Evolutionary conservation across 2,329 filamentous ascomycete genomes (phyloP).

Genomic region (Didymella arachidicola): DNA sequence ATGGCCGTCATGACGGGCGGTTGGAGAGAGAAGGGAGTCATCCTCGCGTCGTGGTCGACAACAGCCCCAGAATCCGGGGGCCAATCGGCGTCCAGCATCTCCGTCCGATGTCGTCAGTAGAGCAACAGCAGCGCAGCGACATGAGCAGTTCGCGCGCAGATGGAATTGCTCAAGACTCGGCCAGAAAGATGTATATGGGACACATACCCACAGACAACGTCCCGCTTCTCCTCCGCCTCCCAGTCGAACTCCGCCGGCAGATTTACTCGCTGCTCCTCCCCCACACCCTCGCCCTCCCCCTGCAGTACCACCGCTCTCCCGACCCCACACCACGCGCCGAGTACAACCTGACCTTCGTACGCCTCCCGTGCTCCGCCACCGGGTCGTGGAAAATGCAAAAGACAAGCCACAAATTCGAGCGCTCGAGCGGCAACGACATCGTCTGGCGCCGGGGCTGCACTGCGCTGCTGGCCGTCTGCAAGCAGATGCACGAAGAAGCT

Average conservation of each 20-base stretch:
- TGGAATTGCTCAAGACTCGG: not conserved
- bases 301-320: conserved; percentile 9
- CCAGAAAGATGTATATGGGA: not conserved
- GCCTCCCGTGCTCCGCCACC: conserved; percentile 27
- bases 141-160: not conserved
- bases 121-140: not conserved
- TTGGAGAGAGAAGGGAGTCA: not conserved
- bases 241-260: conserved; percentile 55
- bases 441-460: conserved; percentile 56
- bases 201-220: not conserved
- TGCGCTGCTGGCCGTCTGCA: conserved; percentile 50
- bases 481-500: conserved; percentile 56
- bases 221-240: conserved; percentile 47
- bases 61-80: not conserved
- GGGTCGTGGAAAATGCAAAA: conserved; percentile 43
- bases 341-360: conserved; percentile 45
- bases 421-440: conserved; percentile 43
- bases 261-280: conserved; percentile 56
- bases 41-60: not conserved
- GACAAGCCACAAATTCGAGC: conserved; percentile 32
- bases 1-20: not conserved
- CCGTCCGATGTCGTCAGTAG: conserved; percentile 1
- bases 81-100: not conserved
- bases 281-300: conserved; percentile 44
- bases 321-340: conserved; percentile 30